Conservation (phyloP, 441 rosid genomes). For the Aleurites moluccanus region DNA sequence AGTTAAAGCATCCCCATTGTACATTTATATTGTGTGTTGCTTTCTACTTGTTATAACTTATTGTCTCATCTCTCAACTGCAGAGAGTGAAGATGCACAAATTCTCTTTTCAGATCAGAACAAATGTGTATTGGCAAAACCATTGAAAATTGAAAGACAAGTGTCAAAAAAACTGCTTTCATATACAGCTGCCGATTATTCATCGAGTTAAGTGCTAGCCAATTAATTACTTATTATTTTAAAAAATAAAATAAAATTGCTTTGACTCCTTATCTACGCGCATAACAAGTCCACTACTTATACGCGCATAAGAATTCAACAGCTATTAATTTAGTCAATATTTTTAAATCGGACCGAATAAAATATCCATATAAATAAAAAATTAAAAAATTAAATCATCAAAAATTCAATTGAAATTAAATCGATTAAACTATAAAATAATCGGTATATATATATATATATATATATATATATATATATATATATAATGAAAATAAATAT, state of each 20-base stretch:
- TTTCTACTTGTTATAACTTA: constrained; percentile 6
- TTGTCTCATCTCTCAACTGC: neutral
- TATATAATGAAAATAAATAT: no score
- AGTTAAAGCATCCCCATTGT: neutral
- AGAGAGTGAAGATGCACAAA: neutral
- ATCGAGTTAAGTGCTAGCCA: neutral
- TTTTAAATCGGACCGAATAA: no score
- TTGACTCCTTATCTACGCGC: neutral
- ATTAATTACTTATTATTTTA: neutral
- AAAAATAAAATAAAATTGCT: neutral
- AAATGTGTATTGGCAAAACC: constrained; percentile 6
- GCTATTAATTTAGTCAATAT: no score
- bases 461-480: no score
- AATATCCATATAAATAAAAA: no score
- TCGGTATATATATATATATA: no score
- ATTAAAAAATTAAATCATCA: no score
- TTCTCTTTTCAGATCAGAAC: constrained; percentile 10
- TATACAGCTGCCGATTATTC: no score
- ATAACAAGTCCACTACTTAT: neutral
- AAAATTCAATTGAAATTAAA: no score
- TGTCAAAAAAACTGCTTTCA: no score
- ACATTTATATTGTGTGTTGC: neutral
- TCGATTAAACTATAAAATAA: no score
- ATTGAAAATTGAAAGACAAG: neutral
- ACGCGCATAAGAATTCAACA: no score